A percentile compares a stretch with the other conserved stretches of the same genome.
Conservation (phyloP, 306 rosid species). For the Cucumis sativus region DNA sequence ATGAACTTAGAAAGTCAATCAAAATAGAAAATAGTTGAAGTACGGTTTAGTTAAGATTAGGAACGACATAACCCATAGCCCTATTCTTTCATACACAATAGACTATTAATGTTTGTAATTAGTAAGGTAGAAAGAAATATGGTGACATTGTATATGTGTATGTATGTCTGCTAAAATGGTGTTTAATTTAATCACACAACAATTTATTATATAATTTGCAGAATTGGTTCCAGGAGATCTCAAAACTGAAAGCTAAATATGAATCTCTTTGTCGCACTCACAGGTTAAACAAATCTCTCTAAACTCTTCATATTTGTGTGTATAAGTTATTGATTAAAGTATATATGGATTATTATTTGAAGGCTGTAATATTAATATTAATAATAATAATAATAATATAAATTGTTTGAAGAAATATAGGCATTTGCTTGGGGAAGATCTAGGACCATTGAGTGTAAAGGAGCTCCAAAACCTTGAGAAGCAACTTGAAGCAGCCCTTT, state of each 20-base stretch:
- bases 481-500: slow-evolving; percentile 79
- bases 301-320: neutral
- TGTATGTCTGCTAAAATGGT: too few species aligned
- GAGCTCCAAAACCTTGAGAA: slow-evolving; percentile 84
- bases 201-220: slow-evolving; percentile 7
- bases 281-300: slow-evolving; percentile 26
- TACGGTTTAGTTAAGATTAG: too few species aligned
- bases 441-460: slow-evolving; percentile 73
- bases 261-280: slow-evolving; percentile 79
- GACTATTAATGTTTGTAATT: too few species aligned
- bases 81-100: too few species aligned
- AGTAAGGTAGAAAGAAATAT: too few species aligned
- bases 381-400: too few species aligned
- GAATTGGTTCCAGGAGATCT: slow-evolving; percentile 75
- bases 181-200: too few species aligned
- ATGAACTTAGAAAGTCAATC: too few species aligned
- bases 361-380: neutral
- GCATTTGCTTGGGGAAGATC: slow-evolving; percentile 97
- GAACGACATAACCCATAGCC: too few species aligned
- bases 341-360: neutral
- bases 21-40: too few species aligned
- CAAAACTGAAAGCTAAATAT: slow-evolving; percentile 56
- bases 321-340: too few species aligned
- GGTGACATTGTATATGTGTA: too few species aligned
- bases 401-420: neutral